phyloP scores from a whole-genome alignment of 257 asterid species.

The Solanum etuberosum region DNA sequence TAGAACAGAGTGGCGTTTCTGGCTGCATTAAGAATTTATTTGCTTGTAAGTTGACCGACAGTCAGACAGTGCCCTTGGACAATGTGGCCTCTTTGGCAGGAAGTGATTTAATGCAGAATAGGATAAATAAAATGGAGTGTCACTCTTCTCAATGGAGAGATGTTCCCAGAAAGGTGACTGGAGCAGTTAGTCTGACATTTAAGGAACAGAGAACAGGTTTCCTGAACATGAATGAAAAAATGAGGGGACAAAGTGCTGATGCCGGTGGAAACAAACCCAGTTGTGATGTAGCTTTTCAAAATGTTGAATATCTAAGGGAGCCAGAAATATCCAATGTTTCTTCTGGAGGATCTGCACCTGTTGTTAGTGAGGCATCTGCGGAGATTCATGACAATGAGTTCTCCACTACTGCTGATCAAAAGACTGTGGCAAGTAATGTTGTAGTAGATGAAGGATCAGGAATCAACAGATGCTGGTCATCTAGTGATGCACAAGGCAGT shows the following conservation, averaged over 20 bases:
- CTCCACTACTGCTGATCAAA: constrained; percentile 19
- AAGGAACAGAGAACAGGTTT: constrained; percentile 15
- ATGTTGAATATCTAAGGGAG: constrained; percentile 23
- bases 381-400: constrained; percentile 30
- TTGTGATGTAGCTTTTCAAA: constrained; percentile 15
- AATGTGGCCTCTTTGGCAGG: constrained; percentile 14
- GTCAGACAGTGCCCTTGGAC: constrained; percentile 4
- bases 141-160: constrained; percentile 41
- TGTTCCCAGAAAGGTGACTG: constrained; percentile 33
- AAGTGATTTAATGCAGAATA: constrained; percentile 6
- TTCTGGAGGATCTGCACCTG: constrained; percentile 48
- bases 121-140: constrained; percentile 19
- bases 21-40: constrained; percentile 14
- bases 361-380: constrained; percentile 29
- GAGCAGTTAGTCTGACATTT: constrained; percentile 12
- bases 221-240: not conserved
- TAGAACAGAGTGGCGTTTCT: constrained; percentile 12
- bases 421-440: constrained; percentile 14
- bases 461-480: constrained; percentile 38
- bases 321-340: constrained; percentile 33
- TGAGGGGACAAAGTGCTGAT: constrained; percentile 12
- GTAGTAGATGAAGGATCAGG: constrained; percentile 41
- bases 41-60: constrained; percentile 15
- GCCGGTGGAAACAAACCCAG: constrained; percentile 13
- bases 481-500: constrained; percentile 34